Base-by-base conservation (phyloP, 2,329 filamentous ascomycete species). In the Chrysoporthe puriensis region DNA sequence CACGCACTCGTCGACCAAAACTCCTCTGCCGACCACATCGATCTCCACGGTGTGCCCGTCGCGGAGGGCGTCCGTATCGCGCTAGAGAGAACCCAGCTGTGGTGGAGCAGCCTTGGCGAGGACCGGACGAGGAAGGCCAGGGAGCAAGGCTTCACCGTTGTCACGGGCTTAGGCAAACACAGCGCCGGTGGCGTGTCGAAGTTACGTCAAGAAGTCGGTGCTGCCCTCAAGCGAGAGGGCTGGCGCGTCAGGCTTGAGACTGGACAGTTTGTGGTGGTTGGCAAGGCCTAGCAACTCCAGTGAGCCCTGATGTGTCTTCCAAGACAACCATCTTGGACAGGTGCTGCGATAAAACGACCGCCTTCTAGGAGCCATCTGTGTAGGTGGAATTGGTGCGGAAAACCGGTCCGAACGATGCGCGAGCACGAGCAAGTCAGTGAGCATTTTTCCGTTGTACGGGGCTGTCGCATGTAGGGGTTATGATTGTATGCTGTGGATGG, bases 31-130 rank as follows among this genome's bases (percentile, higher is more conserved):
- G 82, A 79, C 1, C 81, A 84, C 26, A 82, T 96, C 8, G 95
- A 98, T 77, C 81, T 98, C 36, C 95, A 98, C 76, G 93, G 93
- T 6, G 88, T 97, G 5, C 89, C 85, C 57, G 94, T 97, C 1
- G 83, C 88, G 61, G 92, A 97, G 76, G 95, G 91, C 1, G 88
- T 94, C 42, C 84, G 92, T 3, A 97, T 97, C 71, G 89, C 92
- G 1, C 85, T 86, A 42, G 84, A 89, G 59, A 85, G 84, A 48
- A 90, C 91, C 0, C 83, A 86, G 71, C 76, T 76, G 11, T 98
- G 95, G 95, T 97, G 94, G 94, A 81, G 87, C 21, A 79, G 79
- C 0, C 79, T 93, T 9, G 91, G 91, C 0, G 91, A 94, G 74
- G 82, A 84, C 61, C 86, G 86, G 70, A 83, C 85, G 58, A 80